Evolutionary conservation across 1,284 basidiomycete genomes (phyloP), one percentile per base, ranked within the genome.

Genomic region (Puccinia triticina): DNA sequence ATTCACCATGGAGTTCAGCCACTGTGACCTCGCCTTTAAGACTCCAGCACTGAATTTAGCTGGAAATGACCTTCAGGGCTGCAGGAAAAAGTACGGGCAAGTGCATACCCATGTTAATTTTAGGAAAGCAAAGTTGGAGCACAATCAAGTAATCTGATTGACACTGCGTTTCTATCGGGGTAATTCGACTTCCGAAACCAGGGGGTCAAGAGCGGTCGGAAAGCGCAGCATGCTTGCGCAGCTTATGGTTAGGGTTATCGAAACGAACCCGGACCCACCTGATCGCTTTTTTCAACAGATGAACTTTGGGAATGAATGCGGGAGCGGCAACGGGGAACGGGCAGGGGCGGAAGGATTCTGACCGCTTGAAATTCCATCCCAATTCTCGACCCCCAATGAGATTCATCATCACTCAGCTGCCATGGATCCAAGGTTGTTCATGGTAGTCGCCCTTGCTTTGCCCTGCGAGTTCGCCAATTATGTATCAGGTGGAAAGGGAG

Each of bases 191-290:
- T 64, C 61, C 32, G 37, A 66, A 40, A 66, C 64, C 2, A 40
- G 64, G 37, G 21, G 29, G 5, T 21, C 23, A 29, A 61, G n/a
- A 10, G 11, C 18, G 21, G 23, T 21, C 2, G 37, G 32, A 66
- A 43, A 23, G 64, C 64, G 37, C 64, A 66, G 64, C 18, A 21
- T 5, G 21, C 64, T 40, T 10, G 32, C 64, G 64, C 64, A 66
- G 64, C 64, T 43, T 8, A 43, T 66, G 64, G 64, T 66, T 66
- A 66, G 64, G 64, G 64, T 43, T 66, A 21, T 40, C 34, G 26
- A 34, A 29, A 12, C 26, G 59, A 61, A 29, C 32, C 23, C 32
- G 12, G 16, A n/a, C 18, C n/a, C n/a, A n/a, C 32, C 5, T 10
- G 14, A 37, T 66, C 32, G 10, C 1, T 61, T n/a, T 66, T 43